phyloP scores from a whole-genome alignment of 257 asterid species.

The Lantana camara region DNA sequence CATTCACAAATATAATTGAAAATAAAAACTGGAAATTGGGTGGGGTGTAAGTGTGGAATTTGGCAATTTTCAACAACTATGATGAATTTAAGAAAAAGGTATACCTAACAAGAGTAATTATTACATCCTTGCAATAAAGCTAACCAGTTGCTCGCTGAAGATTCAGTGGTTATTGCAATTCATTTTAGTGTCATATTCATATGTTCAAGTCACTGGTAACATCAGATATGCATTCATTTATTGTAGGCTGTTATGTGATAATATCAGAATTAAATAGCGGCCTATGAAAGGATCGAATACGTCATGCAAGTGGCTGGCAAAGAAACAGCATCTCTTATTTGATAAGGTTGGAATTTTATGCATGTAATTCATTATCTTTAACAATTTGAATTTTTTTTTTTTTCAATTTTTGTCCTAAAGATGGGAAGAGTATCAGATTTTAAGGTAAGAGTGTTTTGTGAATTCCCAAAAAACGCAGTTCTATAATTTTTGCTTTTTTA shows the following conservation, averaged over 20 bases:
- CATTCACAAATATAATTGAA: too few species aligned
- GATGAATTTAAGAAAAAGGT: constrained; percentile 1
- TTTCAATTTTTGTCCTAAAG: neutral
- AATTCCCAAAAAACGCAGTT: too few species aligned
- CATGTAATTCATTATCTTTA: too few species aligned
- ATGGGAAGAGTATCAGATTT: neutral
- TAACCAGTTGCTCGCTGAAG: constrained; percentile 15
- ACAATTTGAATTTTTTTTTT: neutral
- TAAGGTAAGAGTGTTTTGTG: too few species aligned
- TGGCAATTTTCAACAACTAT: neutral
- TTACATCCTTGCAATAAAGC: neutral
- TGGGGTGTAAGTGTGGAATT: neutral
- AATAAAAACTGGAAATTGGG: neutral
- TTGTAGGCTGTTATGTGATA: constrained; percentile 49
- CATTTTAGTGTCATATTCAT: neutral
- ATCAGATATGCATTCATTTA: constrained; percentile 24
- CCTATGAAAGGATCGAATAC: constrained; percentile 62
- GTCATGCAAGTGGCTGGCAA: constrained; percentile 65
- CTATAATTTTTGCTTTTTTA: too few species aligned
- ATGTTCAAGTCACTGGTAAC: constrained; percentile 16
- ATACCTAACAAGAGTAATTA: neutral
- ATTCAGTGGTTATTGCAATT: neutral
- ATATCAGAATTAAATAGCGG: constrained; percentile 20
- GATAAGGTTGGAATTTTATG: constrained; percentile 54
- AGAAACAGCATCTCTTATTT: constrained; percentile 56